These are phyloP conservation scores for Noccaea caerulescens DNA, from an alignment of 345 rosid genomes.

Conservation along the genomic window DNA sequence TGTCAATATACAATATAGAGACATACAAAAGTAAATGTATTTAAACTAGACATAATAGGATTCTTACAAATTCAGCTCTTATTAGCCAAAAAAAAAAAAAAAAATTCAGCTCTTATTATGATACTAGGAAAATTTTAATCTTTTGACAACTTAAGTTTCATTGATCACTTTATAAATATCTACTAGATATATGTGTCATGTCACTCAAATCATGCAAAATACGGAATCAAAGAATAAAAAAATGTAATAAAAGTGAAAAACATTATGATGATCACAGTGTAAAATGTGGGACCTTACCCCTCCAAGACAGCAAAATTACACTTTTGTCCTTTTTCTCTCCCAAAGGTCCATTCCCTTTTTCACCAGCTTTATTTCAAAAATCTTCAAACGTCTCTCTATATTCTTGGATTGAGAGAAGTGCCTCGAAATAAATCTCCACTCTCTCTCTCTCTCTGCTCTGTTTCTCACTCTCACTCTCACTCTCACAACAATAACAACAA, in stretches of 20 bases:
- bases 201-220: slow-evolving; percentile 24
- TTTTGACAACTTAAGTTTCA: too few relatives aligned
- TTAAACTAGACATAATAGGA: not conserved
- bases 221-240: not conserved
- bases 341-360: slow-evolving; percentile 8
- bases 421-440: slow-evolving; percentile 20
- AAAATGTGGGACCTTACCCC: slow-evolving; percentile 33
- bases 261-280: slow-evolving; percentile 23
- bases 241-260: slow-evolving; percentile 20
- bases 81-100: too few relatives aligned
- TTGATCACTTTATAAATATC: not conserved
- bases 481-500: slow-evolving; percentile 14
- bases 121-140: too few relatives aligned
- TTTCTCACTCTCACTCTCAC: slow-evolving; percentile 9
- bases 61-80: not conserved
- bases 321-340: slow-evolving; percentile 40
- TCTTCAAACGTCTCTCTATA: slow-evolving; percentile 37
- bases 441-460: slow-evolving; percentile 21
- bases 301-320: slow-evolving; percentile 33
- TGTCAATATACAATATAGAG: not conserved
- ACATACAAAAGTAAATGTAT: not conserved
- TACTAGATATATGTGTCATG: not conserved
- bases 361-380: slow-evolving; percentile 47
- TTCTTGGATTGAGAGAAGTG: slow-evolving; percentile 31
- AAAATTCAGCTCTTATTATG: too few relatives aligned